phyloP scores from a whole-genome alignment of 2,329 filamentous ascomycete genomes.

The Ascochyta clinopodiicola region DNA sequence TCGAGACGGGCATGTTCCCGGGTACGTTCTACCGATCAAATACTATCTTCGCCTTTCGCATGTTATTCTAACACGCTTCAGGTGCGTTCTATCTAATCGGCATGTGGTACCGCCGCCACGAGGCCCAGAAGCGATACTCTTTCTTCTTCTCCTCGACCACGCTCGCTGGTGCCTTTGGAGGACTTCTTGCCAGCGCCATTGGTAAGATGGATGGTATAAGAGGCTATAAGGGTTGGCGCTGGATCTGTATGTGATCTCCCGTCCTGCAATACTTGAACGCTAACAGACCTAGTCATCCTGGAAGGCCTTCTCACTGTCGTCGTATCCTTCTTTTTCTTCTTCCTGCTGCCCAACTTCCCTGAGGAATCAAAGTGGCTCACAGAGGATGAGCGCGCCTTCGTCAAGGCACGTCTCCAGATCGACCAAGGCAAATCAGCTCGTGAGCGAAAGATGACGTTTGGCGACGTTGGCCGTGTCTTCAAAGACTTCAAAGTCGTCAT shows the following conservation, averaged over 20 bases:
- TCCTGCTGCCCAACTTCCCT: constrained; percentile 57
- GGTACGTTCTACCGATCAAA: constrained; percentile 58
- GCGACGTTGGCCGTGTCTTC: constrained; percentile 55
- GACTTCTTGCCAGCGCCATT: constrained; percentile 83
- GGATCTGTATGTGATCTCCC: constrained; percentile 61
- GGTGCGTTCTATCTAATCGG: constrained; percentile 71
- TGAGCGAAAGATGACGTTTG: constrained; percentile 52
- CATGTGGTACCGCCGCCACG: constrained; percentile 88
- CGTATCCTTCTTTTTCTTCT: constrained; percentile 55
- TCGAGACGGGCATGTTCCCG: constrained; percentile 63
- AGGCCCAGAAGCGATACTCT: constrained; percentile 89
- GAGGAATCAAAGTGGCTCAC: constrained; percentile 58
- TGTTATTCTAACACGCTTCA: too few relatives aligned
- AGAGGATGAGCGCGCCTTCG: constrained; percentile 54
- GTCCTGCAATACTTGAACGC: background rate
- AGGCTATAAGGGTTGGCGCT: constrained; percentile 77
- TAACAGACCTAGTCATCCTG: constrained; percentile 64
- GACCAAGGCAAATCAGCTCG: constrained; percentile 57
- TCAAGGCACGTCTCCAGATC: constrained; percentile 54
- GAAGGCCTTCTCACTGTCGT: constrained; percentile 58
- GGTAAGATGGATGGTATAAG: constrained; percentile 80
- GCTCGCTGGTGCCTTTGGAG: constrained; percentile 83
- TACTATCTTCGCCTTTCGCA: too few relatives aligned
- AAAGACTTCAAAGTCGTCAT: constrained; percentile 58
- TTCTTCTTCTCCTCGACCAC: constrained; percentile 91